These are phyloP conservation scores for Penicillium fuscoglaucum DNA, from an alignment of 2,329 filamentous ascomycete genomes.

Conservation along the genomic window DNA sequence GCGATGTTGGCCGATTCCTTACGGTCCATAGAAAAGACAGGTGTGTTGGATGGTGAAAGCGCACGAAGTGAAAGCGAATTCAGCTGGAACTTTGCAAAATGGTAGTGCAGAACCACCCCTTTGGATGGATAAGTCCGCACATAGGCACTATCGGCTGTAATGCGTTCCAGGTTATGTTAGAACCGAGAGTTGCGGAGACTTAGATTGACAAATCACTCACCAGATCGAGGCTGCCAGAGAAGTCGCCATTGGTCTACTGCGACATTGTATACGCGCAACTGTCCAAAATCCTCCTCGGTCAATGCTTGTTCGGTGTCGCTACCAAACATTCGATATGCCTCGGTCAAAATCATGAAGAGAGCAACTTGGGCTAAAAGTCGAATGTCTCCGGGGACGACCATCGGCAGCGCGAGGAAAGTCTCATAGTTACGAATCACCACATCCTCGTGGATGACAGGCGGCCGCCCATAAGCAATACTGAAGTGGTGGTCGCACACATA, in stretches of 20 bases:
- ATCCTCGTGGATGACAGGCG: conserved; percentile 60
- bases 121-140: conserved; percentile 53
- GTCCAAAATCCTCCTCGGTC: conserved; percentile 53
- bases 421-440: conserved; percentile 59
- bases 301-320: conserved; percentile 56
- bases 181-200: background rate
- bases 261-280: conserved; percentile 50
- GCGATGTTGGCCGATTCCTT: conserved; percentile 48
- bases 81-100: conserved; percentile 56
- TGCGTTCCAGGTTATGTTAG: conserved; percentile 10
- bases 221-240: conserved; percentile 49
- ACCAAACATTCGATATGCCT: conserved; percentile 58
- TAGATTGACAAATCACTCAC: conserved; percentile 30
- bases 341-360: conserved; percentile 59
- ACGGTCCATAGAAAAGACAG: conserved; percentile 46
- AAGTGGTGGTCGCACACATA: conserved; percentile 69
- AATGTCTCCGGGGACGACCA: conserved; percentile 56
- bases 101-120: conserved; percentile 54
- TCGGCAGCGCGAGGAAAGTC: conserved; percentile 53
- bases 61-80: conserved; percentile 47
- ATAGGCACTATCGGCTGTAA: conserved; percentile 44
- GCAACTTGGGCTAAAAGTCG: conserved; percentile 60
- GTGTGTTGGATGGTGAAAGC: conserved; percentile 46
- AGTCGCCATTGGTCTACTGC: conserved; percentile 55
- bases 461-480: conserved; percentile 61